Conservation (phyloP, 192 early-diverging fungal genomes). For the Coemansia sp. region DNA sequence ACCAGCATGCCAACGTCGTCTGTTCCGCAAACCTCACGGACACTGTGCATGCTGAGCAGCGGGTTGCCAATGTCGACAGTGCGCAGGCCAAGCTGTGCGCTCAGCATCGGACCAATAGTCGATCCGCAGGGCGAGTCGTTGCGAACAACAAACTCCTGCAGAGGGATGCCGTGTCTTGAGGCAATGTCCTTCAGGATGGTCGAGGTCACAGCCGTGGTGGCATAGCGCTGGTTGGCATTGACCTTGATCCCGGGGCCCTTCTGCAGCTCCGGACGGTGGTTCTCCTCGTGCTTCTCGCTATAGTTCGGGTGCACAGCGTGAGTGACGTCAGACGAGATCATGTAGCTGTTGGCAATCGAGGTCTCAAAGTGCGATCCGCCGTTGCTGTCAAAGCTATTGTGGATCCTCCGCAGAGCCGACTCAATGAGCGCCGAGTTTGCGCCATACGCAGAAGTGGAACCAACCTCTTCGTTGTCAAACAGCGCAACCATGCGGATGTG, state of each 20-base stretch:
- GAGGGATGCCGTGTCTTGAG: conserved; percentile 70
- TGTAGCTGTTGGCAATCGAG: conserved; percentile 76
- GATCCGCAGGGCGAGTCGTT: conserved; percentile 95
- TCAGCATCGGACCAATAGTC: conserved; percentile 97
- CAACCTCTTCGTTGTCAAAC: conserved; percentile 99
- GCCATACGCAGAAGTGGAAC: conserved; percentile 88
- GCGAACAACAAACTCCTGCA: conserved; percentile 90
- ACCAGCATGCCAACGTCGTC: conserved; percentile 87
- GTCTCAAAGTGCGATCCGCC: conserved; percentile 75
- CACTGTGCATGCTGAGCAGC: conserved; percentile 96
- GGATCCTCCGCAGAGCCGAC: conserved; percentile 67
- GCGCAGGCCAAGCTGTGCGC: conserved; percentile 88
- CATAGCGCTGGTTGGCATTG: conserved; percentile 94
- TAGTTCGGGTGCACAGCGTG: conserved; percentile 92
- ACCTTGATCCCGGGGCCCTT: conserved; percentile 94
- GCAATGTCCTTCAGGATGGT: conserved; percentile 77
- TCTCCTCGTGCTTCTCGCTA: conserved; percentile 88
- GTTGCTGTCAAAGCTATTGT: conserved; percentile 32
- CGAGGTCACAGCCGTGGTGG: conserved; percentile 72
- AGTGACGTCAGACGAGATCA: conserved; percentile 94
- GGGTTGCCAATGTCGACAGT: conserved; percentile 97
- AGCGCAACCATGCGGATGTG: conserved; percentile 80
- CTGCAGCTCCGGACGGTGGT: conserved; percentile 90
- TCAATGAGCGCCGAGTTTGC: conserved; percentile 89
- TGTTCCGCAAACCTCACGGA: conserved; percentile 86